phyloP scores from a whole-genome alignment of 306 rosid genomes.

The cucumber (Cucumis sativus) region Cucumber_9930_V3 NC_026657.2:31546501-31547000 shows the following conservation, averaged over 20 bases:
- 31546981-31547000: constrained; percentile 86
- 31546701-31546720: constrained; percentile 89
- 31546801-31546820: constrained; percentile 89
- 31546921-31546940: constrained; percentile 89
- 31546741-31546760: constrained; percentile 87
- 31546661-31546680: constrained; percentile 81
- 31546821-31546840: constrained; percentile 92
- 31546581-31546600: not conserved
- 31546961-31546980: constrained; percentile 91
- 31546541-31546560: not conserved
- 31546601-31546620: not conserved
- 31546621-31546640: not conserved
- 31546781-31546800: constrained; percentile 63
- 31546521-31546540: not conserved
- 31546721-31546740: constrained; percentile 99
- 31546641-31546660: not conserved
- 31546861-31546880: constrained; percentile 97
- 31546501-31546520: not conserved
- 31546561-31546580: not conserved
- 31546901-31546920: constrained; percentile 91
- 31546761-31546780: constrained; percentile 74
- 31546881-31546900: constrained; percentile 77
- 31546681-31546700: constrained; percentile 92
- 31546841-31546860: constrained; percentile 87
- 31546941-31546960: constrained; percentile 96